Evolutionary conservation across 768 basidiomycete genomes (phyloP).

Genomic region (Termitomyces sp.): DNA sequence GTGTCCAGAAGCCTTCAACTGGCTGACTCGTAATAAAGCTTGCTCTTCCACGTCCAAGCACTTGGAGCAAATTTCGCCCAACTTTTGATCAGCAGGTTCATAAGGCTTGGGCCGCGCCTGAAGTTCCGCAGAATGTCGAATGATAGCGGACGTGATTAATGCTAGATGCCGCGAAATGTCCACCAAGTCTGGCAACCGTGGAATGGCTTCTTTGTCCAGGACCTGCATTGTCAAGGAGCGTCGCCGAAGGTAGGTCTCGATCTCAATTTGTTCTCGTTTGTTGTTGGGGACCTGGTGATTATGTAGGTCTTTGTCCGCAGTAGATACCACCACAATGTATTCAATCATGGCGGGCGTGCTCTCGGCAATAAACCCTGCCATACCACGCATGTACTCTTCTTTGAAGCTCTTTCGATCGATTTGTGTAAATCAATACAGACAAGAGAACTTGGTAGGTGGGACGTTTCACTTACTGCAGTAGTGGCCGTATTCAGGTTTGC

Average conservation of each 20-base stretch:
- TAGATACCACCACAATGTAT: constrained; percentile 70
- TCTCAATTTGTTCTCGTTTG: constrained; percentile 46
- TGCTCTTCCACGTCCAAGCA: constrained; percentile 71
- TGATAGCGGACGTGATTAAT: constrained; percentile 68
- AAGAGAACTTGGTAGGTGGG: background rate
- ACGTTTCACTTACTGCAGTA: constrained; percentile 17
- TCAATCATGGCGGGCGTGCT: constrained; percentile 70
- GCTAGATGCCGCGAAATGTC: constrained; percentile 80
- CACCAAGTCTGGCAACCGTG: constrained; percentile 64
- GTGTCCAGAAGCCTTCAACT: constrained; percentile 36
- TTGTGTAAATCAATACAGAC: background rate
- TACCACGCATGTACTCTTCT: constrained; percentile 77
- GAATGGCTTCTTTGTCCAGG: constrained; percentile 65
- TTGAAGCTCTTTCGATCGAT: constrained; percentile 25
- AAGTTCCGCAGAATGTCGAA: constrained; percentile 50
- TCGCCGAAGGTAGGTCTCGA: constrained; percentile 51
- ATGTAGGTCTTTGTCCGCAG: constrained; percentile 32
- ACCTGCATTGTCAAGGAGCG: constrained; percentile 49
- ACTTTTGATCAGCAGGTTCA: constrained; percentile 29
- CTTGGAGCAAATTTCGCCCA: constrained; percentile 51
- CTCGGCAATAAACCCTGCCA: constrained; percentile 66
- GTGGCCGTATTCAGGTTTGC: constrained; percentile 73
- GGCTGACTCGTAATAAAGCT: constrained; percentile 60
- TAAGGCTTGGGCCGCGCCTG: constrained; percentile 24
- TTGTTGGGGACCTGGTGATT: constrained; percentile 24